These are phyloP conservation scores for Sarocladium kiliense DNA, from an alignment of 2,329 filamentous ascomycete genomes.

Conservation along the genomic window DNA sequence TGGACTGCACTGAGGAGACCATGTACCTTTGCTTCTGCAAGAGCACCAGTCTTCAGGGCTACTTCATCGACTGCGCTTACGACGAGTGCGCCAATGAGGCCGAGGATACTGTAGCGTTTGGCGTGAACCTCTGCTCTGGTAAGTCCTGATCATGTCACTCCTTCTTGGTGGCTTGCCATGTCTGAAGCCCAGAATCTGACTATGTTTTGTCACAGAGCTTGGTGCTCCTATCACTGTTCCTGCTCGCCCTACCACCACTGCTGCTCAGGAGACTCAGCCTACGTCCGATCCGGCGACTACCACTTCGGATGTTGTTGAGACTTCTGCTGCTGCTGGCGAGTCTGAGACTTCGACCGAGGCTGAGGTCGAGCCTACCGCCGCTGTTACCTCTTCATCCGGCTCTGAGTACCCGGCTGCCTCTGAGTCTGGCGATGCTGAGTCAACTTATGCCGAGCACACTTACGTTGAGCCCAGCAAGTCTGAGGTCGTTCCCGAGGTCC, in stretches of 20 bases:
- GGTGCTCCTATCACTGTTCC: constrained; percentile 3
- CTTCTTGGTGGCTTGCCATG: background rate
- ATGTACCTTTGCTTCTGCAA: constrained; percentile 27
- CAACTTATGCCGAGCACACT: background rate
- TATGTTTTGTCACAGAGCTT: background rate
- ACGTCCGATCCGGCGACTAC: background rate
- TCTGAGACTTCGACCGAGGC: background rate
- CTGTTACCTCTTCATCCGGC: background rate
- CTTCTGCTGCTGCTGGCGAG: background rate
- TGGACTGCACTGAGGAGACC: constrained; percentile 22
- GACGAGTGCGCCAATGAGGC: constrained; percentile 13
- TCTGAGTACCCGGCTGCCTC: background rate
- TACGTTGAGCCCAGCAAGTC: background rate
- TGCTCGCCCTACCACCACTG: constrained; percentile 3
- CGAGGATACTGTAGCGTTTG: constrained; percentile 16
- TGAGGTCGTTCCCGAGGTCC: background rate
- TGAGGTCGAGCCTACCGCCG: background rate
- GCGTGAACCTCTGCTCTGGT: constrained; percentile 26
- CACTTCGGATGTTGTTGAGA: background rate
- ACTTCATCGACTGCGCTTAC: constrained; percentile 19
- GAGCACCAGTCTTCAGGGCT: constrained; percentile 16
- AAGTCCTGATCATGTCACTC: background rate
- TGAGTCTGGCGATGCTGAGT: background rate
- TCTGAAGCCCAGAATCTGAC: no score
- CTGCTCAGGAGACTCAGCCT: constrained; percentile 1